Percentiles rank a stretch among this genome's conserved stretches.
Conservation (phyloP, 148 eudicot species). For the Nepenthes gracilis region DNA sequence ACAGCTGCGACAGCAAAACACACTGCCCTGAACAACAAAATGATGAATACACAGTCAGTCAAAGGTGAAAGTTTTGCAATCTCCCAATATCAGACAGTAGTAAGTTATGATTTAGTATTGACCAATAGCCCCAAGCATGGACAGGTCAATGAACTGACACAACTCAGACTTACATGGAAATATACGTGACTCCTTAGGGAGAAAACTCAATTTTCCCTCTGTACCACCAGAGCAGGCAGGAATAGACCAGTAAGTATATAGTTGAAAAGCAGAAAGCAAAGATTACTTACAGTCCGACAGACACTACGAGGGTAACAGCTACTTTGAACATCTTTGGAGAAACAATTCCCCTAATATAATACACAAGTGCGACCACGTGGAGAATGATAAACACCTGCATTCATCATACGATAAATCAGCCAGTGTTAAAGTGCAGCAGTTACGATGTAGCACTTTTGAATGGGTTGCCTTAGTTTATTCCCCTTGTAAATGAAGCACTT, state of each 20-base stretch:
- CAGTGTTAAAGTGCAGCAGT: neutral
- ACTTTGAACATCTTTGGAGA: conserved; percentile 91
- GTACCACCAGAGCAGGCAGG: neutral
- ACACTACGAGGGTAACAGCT: conserved; percentile 82
- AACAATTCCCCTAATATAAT: conserved; percentile 83
- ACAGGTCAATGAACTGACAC: too few relatives aligned
- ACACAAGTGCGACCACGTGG: conserved; percentile 92
- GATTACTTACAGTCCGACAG: conserved; percentile 75
- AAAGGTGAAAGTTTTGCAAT: neutral
- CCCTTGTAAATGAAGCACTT: too few relatives aligned
- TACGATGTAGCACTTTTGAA: neutral
- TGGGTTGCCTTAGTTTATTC: too few relatives aligned
- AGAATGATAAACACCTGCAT: conserved; percentile 87
- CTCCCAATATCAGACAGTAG: neutral
- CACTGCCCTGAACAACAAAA: conserved; percentile 47
- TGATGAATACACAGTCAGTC: conserved; percentile 4
- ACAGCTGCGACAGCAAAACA: conserved; percentile 72
- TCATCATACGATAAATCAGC: conserved; percentile 13
- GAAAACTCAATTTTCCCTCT: too few relatives aligned
- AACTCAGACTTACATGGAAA: too few relatives aligned
- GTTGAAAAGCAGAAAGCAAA: conserved; percentile 1
- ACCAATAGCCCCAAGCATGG: too few relatives aligned
- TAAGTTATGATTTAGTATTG: neutral
- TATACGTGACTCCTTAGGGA: too few relatives aligned
- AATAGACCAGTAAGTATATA: neutral